Base-by-base conservation (phyloP, 768 basidiomycete genomes). In the Boletus pseudo-olivaceus region DNA sequence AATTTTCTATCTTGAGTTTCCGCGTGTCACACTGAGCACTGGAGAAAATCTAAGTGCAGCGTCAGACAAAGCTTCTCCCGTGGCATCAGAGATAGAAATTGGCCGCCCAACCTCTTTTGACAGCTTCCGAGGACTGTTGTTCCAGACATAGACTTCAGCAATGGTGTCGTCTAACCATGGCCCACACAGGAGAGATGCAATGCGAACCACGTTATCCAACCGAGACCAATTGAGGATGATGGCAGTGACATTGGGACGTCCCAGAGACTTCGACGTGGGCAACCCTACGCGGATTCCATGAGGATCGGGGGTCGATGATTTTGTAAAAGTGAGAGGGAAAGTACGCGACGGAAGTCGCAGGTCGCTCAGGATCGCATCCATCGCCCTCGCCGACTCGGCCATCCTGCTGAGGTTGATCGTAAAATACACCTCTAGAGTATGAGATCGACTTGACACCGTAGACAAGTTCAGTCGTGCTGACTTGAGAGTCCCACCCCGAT, bases 161-260 rank as follows among this genome's bases (percentile, higher is more conserved):
- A 86, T 69, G 9, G 76, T 74, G 49, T 74, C 71, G 14, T 78
- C 67, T 32, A 84, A 66, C 57, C 69, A 72, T 9, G 75, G 59
- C 4, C 66, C 68, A 61, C 85, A 87, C 14, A 87, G 72, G 23
- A 75, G 62, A 23, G 78, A 76, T 17, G 75, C 73, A 48, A 88
- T 83, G 47, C 75, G 74, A 38, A 78, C 62, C 39, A 88, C 82
- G 57, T 88, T 89, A 0, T 76, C 70, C 23, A 85, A 75, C 17
- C 84, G 78, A 46, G 81, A 82, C 87, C 85, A 88, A 66, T 87
- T 88, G 40, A 87, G 72, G 37, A 88, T 62, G 38, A 87, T 71
- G 7, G 78, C 81, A 7, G 82, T 83, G 12, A 78, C 78, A 56
- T 81, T 74, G 58, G 75, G 72, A 53, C n/a, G 47, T 11, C 49